Evolutionary conservation across 768 basidiomycete genomes (phyloP), one percentile per base, ranked within the genome.

Genomic region (Plicaturopsis crispa): DNA sequence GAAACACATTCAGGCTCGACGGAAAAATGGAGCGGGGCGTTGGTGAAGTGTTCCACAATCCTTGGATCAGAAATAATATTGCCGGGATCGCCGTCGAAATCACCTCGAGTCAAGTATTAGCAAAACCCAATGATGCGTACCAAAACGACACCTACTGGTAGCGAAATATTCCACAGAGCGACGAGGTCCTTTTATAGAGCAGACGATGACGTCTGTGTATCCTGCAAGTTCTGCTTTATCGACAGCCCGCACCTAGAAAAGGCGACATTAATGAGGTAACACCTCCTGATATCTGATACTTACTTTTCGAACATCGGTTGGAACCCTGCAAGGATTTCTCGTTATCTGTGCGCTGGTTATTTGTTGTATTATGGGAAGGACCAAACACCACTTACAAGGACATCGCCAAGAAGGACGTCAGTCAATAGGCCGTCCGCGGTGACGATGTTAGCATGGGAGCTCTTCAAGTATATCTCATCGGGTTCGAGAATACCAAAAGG

Each of bases 241-340:
- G 3, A 68, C 66, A 16, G 63, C 65, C 28, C 42, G 56, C 14
- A 66, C 65, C 66, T 68, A 23, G 24, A 11, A 26, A 32, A 39
- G 10, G 17, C 6, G 33, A 10, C 8, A 18, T 10, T 34, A 34
- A 7, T 34, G 8, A 16, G 8, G 13, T 23, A 14, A n/a, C n/a
- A n/a, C n/a, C n/a, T n/a, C n/a, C n/a, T n/a, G n/a, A 24, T 10
- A 14, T 3, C 10, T 35, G 35, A 17, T 22, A 18, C 46, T 17
- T 33, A 57, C 65, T 53, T 63, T 66, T 48, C 64, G 66, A 0
- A 60, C 48, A 46, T 68, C 66, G 7, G 59, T 59, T 10, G 66
- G 63, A 2, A 67, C 48, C 33, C 65, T 66, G 49, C 66, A 67
- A 23, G 66, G 66, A 43, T 60, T 56, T 19, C 65, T 55, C 28